Percentiles rank a stretch among this genome's conserved stretches.
Conservation (phyloP, 2,329 filamentous ascomycete species). For the Phialocephala sp. region DNA sequence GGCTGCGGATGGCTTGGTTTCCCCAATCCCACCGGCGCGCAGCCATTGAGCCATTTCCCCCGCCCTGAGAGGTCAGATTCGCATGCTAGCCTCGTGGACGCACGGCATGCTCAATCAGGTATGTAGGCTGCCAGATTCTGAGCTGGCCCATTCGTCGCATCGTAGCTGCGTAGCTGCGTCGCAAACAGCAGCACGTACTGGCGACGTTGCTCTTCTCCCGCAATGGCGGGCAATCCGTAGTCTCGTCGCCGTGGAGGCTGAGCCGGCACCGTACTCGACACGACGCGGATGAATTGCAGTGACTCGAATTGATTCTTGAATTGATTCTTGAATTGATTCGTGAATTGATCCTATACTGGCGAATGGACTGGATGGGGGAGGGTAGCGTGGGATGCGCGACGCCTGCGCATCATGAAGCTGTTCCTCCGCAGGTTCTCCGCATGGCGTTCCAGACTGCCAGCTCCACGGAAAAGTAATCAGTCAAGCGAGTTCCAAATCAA, state of each 20-base stretch:
- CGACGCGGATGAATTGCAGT: conserved; percentile 20
- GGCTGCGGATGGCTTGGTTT: conserved; percentile 22
- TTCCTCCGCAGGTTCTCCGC: background rate
- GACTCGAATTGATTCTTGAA: conserved; percentile 11
- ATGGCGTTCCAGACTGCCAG: conserved; percentile 12
- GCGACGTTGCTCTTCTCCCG: background rate
- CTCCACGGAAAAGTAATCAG: conserved; percentile 3
- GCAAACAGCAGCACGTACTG: background rate
- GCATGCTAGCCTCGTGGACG: conserved; percentile 16
- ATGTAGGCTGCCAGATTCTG: conserved; percentile 29
- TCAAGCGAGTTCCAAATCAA: conserved; percentile 12
- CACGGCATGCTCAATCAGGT: conserved; percentile 24
- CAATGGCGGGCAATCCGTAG: conserved; percentile 12
- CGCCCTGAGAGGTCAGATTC: conserved; percentile 16
- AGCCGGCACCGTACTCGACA: conserved; percentile 16
- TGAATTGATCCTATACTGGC: background rate
- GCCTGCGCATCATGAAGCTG: background rate
- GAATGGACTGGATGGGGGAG: background rate
- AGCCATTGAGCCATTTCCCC: conserved; percentile 13
- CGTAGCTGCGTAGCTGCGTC: conserved; percentile 8
- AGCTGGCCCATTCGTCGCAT: conserved; percentile 19
- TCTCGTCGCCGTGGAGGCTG: conserved; percentile 29
- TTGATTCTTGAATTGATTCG: conserved; percentile 17
- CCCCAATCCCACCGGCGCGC: conserved; percentile 14
- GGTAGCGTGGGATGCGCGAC: conserved; percentile 6